phyloP scores from a whole-genome alignment of 495 filamentous ascomycete species.

The Penicillium antarcticum region DNA sequence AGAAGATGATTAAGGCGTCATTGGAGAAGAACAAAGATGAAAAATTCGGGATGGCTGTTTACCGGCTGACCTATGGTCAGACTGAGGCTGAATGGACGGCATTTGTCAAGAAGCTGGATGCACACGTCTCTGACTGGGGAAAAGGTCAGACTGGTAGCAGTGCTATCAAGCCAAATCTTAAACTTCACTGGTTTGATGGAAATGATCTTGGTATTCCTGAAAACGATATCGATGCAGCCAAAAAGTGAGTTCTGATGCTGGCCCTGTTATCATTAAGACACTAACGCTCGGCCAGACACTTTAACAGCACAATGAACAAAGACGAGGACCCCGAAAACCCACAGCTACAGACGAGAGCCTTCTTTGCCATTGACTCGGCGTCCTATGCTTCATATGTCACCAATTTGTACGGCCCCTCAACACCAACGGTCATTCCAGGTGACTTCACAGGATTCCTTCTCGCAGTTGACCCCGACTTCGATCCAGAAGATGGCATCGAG shows the following conservation, averaged over 20 bases:
- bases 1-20: not conserved
- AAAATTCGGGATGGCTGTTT: constrained; percentile 25
- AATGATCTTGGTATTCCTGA: constrained; percentile 22
- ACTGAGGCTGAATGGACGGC: constrained; percentile 24
- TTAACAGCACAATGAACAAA: not conserved
- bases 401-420: constrained; percentile 11
- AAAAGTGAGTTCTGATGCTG: constrained; percentile 13
- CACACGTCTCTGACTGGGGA: constrained; percentile 25
- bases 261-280: not conserved
- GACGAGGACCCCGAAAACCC: not conserved
- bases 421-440: constrained; percentile 5
- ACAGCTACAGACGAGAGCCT: not conserved
- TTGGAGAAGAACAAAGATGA: not conserved
- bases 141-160: constrained; percentile 21
- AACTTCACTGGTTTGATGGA: constrained; percentile 34
- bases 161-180: constrained; percentile 19
- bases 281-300: constrained; percentile 13
- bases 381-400: constrained; percentile 23
- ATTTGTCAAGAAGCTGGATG: constrained; percentile 23
- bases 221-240: constrained; percentile 27
- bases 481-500: constrained; percentile 6
- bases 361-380: constrained; percentile 21
- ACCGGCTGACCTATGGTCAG: constrained; percentile 27
- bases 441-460: constrained; percentile 25
- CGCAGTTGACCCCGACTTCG: constrained; percentile 23